phyloP scores from a whole-genome alignment of 2,329 filamentous ascomycete species.

The Penicillium sp. region DNA sequence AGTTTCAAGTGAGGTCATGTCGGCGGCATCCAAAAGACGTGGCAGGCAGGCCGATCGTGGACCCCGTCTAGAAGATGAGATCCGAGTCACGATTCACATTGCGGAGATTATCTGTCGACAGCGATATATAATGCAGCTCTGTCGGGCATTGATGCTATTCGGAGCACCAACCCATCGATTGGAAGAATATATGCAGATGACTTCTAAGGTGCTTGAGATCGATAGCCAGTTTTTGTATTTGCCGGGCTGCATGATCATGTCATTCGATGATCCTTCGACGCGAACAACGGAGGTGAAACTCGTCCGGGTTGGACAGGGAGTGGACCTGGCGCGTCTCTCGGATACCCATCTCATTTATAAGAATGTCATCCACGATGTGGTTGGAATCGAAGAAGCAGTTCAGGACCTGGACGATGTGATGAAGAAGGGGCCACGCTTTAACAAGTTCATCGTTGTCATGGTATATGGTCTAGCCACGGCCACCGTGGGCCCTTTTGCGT shows the following conservation, averaged over 20 bases:
- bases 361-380: conserved; percentile 46
- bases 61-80: conserved; percentile 46
- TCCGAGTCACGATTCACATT: conserved; percentile 61
- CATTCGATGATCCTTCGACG: conserved; percentile 60
- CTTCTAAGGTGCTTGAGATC: conserved; percentile 78
- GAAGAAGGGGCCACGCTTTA: conserved; percentile 56
- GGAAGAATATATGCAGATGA: conserved; percentile 87
- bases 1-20: conserved; percentile 27
- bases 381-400: conserved; percentile 45
- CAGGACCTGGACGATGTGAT: conserved; percentile 55
- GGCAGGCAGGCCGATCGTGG: conserved; percentile 19
- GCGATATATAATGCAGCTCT: conserved; percentile 80
- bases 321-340: conserved; percentile 44
- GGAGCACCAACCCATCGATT: conserved; percentile 90
- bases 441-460: conserved; percentile 56
- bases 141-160: conserved; percentile 80
- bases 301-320: conserved; percentile 39
- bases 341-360: conserved; percentile 49
- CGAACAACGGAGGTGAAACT: conserved; percentile 48
- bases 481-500: conserved; percentile 76
- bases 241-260: conserved; percentile 54
- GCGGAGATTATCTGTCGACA: conserved; percentile 74
- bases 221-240: conserved; percentile 88
- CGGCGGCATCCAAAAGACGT: conserved; percentile 29
- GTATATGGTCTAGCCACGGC: conserved; percentile 75